A percentile compares a stretch with the other conserved stretches of the same genome.
Conservation (phyloP, 2,329 filamentous ascomycete genomes). For the Aspergillus quadrilineatus region DNA sequence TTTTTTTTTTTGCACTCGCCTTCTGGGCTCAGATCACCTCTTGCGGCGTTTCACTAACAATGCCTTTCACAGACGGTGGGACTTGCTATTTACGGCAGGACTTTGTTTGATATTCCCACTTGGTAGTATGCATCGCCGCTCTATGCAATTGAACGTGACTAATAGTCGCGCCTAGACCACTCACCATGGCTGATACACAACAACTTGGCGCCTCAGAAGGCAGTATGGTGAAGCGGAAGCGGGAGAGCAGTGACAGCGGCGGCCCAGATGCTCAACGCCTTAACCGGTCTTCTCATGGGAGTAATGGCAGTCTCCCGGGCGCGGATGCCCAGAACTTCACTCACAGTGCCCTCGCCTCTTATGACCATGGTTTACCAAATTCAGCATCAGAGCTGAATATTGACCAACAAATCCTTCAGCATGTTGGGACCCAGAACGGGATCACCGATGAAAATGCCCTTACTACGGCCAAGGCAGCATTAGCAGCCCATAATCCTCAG, state of each 20-base stretch:
- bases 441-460: slow-evolving; percentile 48
- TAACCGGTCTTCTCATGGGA: slow-evolving; percentile 42
- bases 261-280: slow-evolving; percentile 43
- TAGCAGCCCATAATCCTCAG: slow-evolving; percentile 45
- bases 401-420: slow-evolving; percentile 49
- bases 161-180: slow-evolving; percentile 6
- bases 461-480: slow-evolving; percentile 49
- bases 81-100: background rate
- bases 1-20: background rate
- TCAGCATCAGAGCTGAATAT: slow-evolving; percentile 42
- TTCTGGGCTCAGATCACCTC: background rate
- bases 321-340: slow-evolving; percentile 36
- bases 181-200: slow-evolving; percentile 40
- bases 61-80: background rate
- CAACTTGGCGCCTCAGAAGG: slow-evolving; percentile 36
- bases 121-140: slow-evolving; percentile 1
- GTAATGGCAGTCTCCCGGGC: slow-evolving; percentile 39
- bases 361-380: slow-evolving; percentile 41
- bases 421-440: slow-evolving; percentile 55
- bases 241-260: slow-evolving; percentile 39
- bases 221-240: slow-evolving; percentile 41
- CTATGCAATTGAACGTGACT: background rate
- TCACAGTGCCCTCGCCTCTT: slow-evolving; percentile 35
- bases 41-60: slow-evolving; percentile 5
- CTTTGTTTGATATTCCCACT: background rate